Percentiles rank a stretch among this genome's conserved stretches.
Conservation (phyloP, 345 rosid species). For the Pistacia integerrima region DNA sequence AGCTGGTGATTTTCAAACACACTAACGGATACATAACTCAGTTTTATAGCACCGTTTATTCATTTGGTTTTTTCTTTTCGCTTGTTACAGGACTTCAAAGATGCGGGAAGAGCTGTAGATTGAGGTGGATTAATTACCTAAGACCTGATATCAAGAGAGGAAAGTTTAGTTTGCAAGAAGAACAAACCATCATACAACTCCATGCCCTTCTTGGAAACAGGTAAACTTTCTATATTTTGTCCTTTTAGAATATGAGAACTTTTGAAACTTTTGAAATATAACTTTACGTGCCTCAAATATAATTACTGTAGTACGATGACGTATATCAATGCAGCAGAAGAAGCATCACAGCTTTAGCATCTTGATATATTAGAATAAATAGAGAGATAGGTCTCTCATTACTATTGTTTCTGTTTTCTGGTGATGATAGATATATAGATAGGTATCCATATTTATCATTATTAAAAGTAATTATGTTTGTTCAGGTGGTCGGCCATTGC, state of each 20-base stretch:
- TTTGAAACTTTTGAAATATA: background rate
- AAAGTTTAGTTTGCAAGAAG: slow-evolving; percentile 56
- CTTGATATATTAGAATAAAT: too few species aligned
- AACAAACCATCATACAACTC: slow-evolving; percentile 57
- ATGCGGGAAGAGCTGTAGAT: slow-evolving; percentile 67
- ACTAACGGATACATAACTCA: background rate
- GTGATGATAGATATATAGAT: too few species aligned
- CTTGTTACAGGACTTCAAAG: slow-evolving; percentile 49
- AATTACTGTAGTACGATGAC: too few species aligned
- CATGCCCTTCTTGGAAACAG: slow-evolving; percentile 64
- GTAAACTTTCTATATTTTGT: slow-evolving; percentile 15
- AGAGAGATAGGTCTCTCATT: too few species aligned
- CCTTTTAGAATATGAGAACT: background rate
- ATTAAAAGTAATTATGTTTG: background rate
- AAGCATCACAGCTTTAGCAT: too few species aligned
- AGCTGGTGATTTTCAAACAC: slow-evolving; percentile 38
- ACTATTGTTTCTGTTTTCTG: too few species aligned
- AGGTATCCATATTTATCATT: too few species aligned
- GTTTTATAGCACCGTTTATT: background rate
- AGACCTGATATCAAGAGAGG: slow-evolving; percentile 67
- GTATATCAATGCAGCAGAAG: too few species aligned
- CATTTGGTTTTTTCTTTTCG: background rate
- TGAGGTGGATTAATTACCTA: slow-evolving; percentile 63
- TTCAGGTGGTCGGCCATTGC: slow-evolving; percentile 57
- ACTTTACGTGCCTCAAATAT: too few species aligned